These are phyloP conservation scores for Davidsoniella virescens DNA, from an alignment of 2,329 filamentous ascomycete species.

Conservation along the genomic window DNA sequence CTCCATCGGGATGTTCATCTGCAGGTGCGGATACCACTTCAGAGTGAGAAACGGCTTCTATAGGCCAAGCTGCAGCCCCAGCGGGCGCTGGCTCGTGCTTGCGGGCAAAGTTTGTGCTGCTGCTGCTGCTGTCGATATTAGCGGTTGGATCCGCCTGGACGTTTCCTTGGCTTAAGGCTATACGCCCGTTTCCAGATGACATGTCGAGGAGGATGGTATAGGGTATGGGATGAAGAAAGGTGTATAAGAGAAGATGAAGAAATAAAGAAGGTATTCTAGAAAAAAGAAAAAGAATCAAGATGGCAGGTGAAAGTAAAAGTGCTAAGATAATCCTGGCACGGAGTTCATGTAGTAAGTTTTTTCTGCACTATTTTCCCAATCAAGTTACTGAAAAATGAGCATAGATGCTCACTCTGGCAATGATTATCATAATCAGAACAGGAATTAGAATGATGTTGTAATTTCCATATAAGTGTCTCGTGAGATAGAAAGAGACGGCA, in stretches of 20 bases:
- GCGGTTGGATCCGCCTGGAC: background rate
- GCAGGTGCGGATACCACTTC: background rate
- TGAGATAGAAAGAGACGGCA: no score
- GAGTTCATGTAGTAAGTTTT: no score
- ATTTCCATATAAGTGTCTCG: no score
- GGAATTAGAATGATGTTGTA: no score
- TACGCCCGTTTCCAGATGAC: background rate
- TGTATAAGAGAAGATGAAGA: background rate
- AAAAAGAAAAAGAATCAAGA: background rate
- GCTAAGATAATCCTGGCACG: no score
- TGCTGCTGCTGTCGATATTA: background rate
- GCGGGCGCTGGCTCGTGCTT: background rate
- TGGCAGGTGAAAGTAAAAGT: no score
- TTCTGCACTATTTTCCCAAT: background rate
- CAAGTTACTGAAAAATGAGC: background rate
- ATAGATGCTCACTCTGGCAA: no score
- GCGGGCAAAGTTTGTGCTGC: background rate
- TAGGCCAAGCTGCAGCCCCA: background rate
- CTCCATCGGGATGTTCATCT: conserved; percentile 35
- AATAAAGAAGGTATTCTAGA: background rate
- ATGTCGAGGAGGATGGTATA: background rate
- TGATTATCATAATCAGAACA: no score
- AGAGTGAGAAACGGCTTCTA: no score
- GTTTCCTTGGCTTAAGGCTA: no score
- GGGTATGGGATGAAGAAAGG: background rate